Conservation (phyloP, 2,329 filamentous ascomycete species). For the Diaporthe citrichinensis region DNA sequence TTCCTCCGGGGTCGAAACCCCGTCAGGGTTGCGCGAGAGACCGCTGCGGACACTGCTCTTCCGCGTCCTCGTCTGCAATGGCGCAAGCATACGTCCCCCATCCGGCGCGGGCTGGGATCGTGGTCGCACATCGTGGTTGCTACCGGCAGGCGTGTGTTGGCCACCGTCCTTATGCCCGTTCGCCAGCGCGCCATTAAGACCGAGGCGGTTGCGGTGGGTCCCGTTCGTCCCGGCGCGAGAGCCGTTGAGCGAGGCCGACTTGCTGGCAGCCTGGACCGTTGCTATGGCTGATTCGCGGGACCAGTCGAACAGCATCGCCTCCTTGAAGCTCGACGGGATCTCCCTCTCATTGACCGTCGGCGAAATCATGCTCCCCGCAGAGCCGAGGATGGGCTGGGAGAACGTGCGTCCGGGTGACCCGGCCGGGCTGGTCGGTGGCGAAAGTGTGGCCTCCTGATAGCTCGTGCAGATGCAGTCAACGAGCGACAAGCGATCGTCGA, state of each 20-base stretch:
- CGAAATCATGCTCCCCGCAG: constrained; percentile 55
- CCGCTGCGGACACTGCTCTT: constrained; percentile 69
- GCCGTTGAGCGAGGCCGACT: constrained; percentile 81
- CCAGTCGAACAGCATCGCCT: constrained; percentile 86
- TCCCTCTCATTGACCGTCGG: constrained; percentile 62
- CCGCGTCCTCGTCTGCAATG: constrained; percentile 58
- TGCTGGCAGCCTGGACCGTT: constrained; percentile 76
- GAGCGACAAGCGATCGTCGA: constrained; percentile 79
- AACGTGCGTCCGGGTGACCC: constrained; percentile 77
- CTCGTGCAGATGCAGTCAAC: constrained; percentile 81
- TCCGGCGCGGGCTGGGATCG: constrained; percentile 58
- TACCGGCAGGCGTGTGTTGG: constrained; percentile 61
- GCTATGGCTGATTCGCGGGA: constrained; percentile 80
- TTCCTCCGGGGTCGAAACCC: constrained; percentile 48
- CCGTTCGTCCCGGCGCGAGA: constrained; percentile 76
- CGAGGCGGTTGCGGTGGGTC: constrained; percentile 68
- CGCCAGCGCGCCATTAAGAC: constrained; percentile 65
- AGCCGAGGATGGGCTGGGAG: constrained; percentile 72
- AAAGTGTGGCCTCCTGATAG: constrained; percentile 74
- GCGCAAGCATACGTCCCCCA: constrained; percentile 47
- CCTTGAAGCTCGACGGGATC: constrained; percentile 76
- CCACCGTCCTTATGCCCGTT: constrained; percentile 54
- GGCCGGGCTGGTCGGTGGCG: constrained; percentile 78
- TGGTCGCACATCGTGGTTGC: constrained; percentile 65
- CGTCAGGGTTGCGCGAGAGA: constrained; percentile 59